Percentiles rank a stretch among this genome's conserved stretches.
These are phyloP conservation scores for Perkinsus marinus DNA, from an alignment of 169 alveolate species.

Conservation along the genomic window DNA sequence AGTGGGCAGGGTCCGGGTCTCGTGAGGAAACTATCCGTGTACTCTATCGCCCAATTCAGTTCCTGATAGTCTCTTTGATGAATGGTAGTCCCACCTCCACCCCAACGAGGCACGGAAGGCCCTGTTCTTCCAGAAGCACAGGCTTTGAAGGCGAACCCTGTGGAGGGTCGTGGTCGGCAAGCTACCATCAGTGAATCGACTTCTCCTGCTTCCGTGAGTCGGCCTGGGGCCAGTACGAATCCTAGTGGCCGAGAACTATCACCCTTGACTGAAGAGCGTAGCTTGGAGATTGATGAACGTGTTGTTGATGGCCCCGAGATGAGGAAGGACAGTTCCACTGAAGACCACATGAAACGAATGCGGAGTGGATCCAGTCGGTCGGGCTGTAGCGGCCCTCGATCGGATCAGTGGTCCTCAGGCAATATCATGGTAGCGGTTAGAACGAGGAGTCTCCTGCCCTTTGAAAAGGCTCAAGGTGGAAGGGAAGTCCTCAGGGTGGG, in stretches of 20 bases:
- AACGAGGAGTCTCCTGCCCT: neutral
- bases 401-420: conserved; percentile 5
- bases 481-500: neutral
- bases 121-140: neutral
- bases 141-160: neutral
- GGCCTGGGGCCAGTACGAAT: neutral
- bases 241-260: neutral
- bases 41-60: too few relatives aligned
- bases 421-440: conserved; percentile 25
- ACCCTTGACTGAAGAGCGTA: neutral
- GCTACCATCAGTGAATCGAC: neutral
- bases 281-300: neutral
- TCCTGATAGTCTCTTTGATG: neutral
- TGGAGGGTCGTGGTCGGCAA: neutral
- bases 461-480: neutral
- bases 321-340: neutral
- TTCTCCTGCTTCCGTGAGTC: neutral
- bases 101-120: neutral
- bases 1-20: too few relatives aligned
- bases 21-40: too few relatives aligned
- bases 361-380: conserved; percentile 15
- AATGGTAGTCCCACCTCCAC: neutral
- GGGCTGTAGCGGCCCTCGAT: conserved; percentile 7
- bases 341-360: conserved; percentile 18
- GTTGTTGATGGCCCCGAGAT: neutral